These are phyloP conservation scores for Neurospora sp. DNA, from an alignment of 495 filamentous ascomycete genomes.

Conservation along the genomic window DNA sequence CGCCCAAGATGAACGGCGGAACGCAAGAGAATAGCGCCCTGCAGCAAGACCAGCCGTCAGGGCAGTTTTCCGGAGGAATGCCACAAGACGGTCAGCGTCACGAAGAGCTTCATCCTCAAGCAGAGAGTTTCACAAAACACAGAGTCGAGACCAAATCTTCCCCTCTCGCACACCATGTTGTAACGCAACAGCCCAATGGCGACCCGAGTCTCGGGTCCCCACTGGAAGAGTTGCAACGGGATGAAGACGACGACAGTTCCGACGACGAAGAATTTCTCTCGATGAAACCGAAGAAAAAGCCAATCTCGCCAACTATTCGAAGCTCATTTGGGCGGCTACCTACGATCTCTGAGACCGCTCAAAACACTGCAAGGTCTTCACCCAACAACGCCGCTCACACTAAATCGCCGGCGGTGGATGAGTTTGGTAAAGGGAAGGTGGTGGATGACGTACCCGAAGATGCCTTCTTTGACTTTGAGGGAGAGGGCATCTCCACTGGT, in stretches of 20 bases:
- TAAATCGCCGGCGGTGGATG: background rate
- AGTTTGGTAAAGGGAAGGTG: background rate
- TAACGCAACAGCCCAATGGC: background rate
- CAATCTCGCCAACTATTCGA: slow-evolving; percentile 7
- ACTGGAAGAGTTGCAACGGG: slow-evolving; percentile 12
- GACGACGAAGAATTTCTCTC: slow-evolving; percentile 24
- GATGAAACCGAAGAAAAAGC: slow-evolving; percentile 16
- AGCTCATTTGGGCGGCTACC: slow-evolving; percentile 5
- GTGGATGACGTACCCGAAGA: slow-evolving; percentile 11
- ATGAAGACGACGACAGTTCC: slow-evolving; percentile 15
- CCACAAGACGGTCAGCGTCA: background rate
- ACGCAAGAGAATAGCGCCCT: background rate
- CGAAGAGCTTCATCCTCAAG: background rate
- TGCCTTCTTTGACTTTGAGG: slow-evolving; percentile 19
- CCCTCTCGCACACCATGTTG: background rate
- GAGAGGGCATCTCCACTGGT: background rate
- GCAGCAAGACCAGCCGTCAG: background rate
- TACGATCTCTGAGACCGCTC: slow-evolving; percentile 5
- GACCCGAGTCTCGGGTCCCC: slow-evolving; percentile 8
- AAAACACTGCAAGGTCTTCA: background rate
- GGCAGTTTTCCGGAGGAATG: background rate
- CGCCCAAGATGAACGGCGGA: slow-evolving; percentile 17
- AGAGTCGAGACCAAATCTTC: background rate
- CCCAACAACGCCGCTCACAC: background rate
- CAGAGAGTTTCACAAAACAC: background rate